phyloP scores from a whole-genome alignment of 106 monocot species.

The Dioscorea dumetorum region DNA sequence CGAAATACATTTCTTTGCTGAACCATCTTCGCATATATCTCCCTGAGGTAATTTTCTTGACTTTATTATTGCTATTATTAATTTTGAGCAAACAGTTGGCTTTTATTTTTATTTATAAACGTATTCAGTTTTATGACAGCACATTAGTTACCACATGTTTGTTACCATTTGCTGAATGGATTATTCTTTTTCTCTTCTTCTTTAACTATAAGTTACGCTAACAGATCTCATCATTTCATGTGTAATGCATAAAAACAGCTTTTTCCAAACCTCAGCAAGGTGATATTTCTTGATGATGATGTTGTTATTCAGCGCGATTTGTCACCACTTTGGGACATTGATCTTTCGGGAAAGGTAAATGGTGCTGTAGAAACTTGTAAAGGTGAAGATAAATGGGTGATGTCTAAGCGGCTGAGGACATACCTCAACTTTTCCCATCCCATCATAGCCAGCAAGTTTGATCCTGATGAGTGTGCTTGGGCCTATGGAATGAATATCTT shows the following conservation, averaged over 20 bases:
- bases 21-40: constrained; percentile 91
- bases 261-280: constrained; percentile 80
- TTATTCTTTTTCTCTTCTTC: too few species aligned
- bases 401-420: constrained; percentile 79
- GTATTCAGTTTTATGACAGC: too few species aligned
- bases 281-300: constrained; percentile 96
- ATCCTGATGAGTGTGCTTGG: constrained; percentile 86
- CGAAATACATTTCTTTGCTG: constrained; percentile 82
- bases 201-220: too few species aligned
- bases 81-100: too few species aligned
- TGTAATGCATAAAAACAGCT: constrained; percentile 46
- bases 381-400: constrained; percentile 84
- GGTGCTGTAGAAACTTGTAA: constrained; percentile 91
- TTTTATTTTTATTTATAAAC: too few species aligned
- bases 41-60: constrained; percentile 62
- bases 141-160: too few species aligned
- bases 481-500: constrained; percentile 97
- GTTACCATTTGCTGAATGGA: too few species aligned
- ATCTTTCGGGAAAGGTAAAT: constrained; percentile 83
- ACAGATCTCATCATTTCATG: too few species aligned
- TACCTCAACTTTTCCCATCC: constrained; percentile 95
- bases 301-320: constrained; percentile 85
- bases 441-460: constrained; percentile 53
- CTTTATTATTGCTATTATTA: too few species aligned
- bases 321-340: constrained; percentile 62